Base-by-base conservation (phyloP, 1,284 basidiomycete species). In the Hypsizygus ulmarius region DNA sequence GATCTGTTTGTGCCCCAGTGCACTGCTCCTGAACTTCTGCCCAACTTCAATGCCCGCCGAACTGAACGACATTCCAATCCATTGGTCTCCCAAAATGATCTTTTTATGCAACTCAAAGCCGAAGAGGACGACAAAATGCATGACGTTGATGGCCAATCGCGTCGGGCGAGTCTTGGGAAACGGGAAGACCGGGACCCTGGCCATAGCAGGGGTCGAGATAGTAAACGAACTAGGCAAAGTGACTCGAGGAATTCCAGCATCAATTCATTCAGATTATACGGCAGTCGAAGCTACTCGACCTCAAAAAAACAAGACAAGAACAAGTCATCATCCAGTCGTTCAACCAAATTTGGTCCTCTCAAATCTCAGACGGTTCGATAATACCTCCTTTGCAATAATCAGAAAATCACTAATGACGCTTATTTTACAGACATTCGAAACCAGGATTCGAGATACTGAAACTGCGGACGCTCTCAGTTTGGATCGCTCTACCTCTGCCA, bases 51-150 rank as follows among this genome's bases (percentile, higher is more conserved):
- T 27, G 28, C 50, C 6, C 39, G 28, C 21, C 46, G 45, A 39
- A 41, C 30, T 34, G 52, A 54, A 44, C 51, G 47, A 40, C 56
- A 52, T 45, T 47, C 53, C 8, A 51, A 50, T 41, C 58, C 67
- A 18, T 46, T 67, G 45, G 56, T 59, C n/a, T 59, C 70, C 18
- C 70, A 71, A 51, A 54, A 61, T 15, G 67, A 69, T 48, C 58
- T 68, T 37, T 71, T 67, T 39, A 61, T 59, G 25, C 62, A 54
- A 19, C 62, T 59, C 47, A 61, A 66, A 48, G 55, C 57, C 16
- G 64, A 64, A 50, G 53, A 54, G 30, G 61, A 60, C 21, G 59
- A 50, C 29, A 36, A 25, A 28, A 39, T 15, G n/a, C 39, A 32
- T 15, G 39, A 30, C 25, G 19, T 51, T 27, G 45, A 38, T 27